Evolutionary conservation across 2,329 filamentous ascomycete species (phyloP).

Genomic region (Fusarium sp.): DNA sequence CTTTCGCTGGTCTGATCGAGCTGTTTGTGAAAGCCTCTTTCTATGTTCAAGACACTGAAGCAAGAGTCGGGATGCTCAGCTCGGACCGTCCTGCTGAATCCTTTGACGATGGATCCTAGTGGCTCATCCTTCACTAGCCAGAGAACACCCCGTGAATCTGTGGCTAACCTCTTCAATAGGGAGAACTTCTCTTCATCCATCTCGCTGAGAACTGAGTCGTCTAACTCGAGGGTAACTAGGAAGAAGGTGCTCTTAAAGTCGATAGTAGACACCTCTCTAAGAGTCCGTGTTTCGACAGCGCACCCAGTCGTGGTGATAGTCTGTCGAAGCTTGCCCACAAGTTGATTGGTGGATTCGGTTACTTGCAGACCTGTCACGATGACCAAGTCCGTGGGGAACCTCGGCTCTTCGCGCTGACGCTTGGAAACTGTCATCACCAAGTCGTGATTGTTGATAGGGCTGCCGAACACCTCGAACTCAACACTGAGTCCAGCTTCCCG

Average conservation of each 20-base stretch:
- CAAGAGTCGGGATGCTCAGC: not conserved
- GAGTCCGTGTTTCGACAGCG: not conserved
- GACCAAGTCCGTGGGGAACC: no score
- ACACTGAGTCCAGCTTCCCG: no score
- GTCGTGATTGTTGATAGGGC: no score
- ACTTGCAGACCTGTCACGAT: no score
- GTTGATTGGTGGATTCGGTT: no score
- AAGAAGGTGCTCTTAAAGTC: not conserved
- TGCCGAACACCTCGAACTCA: no score
- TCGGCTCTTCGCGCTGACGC: no score
- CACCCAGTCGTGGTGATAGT: no score
- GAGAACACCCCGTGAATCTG: not conserved
- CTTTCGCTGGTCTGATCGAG: not conserved
- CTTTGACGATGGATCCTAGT: not conserved
- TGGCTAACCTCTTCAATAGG: not conserved
- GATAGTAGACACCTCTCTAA: not conserved
- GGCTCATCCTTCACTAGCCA: not conserved
- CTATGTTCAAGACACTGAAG: not conserved
- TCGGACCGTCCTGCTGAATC: not conserved
- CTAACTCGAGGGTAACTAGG: not conserved
- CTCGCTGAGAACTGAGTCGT: not conserved
- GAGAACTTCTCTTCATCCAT: not conserved
- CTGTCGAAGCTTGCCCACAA: no score
- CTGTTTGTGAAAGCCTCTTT: not conserved
- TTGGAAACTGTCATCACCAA: no score